Evolutionary conservation across 164 flowering plant genomes (phyloP).

Genomic region (Sextonia rubra): DNA sequence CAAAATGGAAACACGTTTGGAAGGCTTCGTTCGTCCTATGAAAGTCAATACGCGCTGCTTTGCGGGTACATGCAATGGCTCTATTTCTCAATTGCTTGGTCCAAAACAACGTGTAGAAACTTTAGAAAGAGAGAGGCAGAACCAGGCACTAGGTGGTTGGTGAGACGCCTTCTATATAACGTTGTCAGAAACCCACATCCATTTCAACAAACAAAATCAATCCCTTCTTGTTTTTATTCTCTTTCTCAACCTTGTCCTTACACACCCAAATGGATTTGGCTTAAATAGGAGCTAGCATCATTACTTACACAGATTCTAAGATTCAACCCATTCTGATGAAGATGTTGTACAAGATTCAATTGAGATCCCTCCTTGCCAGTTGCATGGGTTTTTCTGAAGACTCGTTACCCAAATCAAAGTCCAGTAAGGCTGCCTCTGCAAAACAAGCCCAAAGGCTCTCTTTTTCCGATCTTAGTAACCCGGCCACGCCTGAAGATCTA

Average conservation of each 20-base stretch:
- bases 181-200: not conserved
- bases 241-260: not conserved
- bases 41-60: not conserved
- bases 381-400: conserved; percentile 22
- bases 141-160: not conserved
- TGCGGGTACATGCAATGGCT: no score
- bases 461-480: conserved; percentile 47
- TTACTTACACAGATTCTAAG: not conserved
- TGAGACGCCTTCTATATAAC: not conserved
- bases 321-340: not conserved
- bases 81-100: not conserved
- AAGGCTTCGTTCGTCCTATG: not conserved
- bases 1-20: not conserved
- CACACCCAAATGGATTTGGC: no score
- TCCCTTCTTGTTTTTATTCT: not conserved
- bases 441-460: conserved; percentile 39
- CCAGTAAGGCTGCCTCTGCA: conserved; percentile 2
- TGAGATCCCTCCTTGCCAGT: conserved; percentile 17
- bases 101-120: no score
- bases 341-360: conserved; percentile 16
- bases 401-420: conserved; percentile 5
- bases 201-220: no score
- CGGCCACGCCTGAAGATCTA: conserved; percentile 46
- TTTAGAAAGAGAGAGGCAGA: not conserved
- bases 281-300: no score